Base-by-base conservation (phyloP, 1,284 basidiomycete genomes). In the Heterobasidion annosum region DNA sequence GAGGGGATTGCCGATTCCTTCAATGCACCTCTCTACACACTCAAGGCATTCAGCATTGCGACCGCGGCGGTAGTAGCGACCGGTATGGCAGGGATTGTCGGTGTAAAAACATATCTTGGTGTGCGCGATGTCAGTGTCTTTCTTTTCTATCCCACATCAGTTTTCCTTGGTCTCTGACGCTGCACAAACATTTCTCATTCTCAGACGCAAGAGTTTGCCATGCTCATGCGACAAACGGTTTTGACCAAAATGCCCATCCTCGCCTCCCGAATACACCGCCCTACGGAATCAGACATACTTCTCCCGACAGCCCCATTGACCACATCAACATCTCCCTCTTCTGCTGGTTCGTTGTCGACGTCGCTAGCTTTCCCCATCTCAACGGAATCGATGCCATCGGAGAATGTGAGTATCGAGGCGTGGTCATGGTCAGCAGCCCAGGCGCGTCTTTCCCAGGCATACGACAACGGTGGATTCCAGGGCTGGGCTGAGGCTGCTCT, bases 131-230 rank as follows among this genome's bases (percentile, higher is more conserved):
- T 77, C 51, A 44, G 73, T 69, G 7, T 35, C 25, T 32, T 54
- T 3, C 9, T 15, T 2, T 52, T 8, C 10, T 19, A 16, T 37
- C 34, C 16, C 25, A 25, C 25, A 4, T 25, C 25, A 25, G 3
- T 5, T 1, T 25, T 25, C 0, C 3, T 25, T 10, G 34, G 49
- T 42, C 9, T 34, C 8, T 6, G 8, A 35, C 7, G 15, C 46
- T 48, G 49, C 34, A 37, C 15, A n/a, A 19, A 37, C 16, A 15
- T 45, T 49, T 55, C 16, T 46, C 48, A 33, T 45, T 32, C 37
- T 19, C 55, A 85, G 83, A 77, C 76, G 0, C 63, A 73, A 53
- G 78, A 84, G 60, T 85, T 86, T 60, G 77, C 75, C 2, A 65
- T 71, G 15, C 67, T 68, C 50, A 81, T 82, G 77, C 77, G 79